A percentile compares a stretch with the other conserved stretches of the same genome.
These are phyloP conservation scores for Aspergillus diversus DNA, from an alignment of 495 filamentous ascomycete species.

Conservation along the genomic window DNA sequence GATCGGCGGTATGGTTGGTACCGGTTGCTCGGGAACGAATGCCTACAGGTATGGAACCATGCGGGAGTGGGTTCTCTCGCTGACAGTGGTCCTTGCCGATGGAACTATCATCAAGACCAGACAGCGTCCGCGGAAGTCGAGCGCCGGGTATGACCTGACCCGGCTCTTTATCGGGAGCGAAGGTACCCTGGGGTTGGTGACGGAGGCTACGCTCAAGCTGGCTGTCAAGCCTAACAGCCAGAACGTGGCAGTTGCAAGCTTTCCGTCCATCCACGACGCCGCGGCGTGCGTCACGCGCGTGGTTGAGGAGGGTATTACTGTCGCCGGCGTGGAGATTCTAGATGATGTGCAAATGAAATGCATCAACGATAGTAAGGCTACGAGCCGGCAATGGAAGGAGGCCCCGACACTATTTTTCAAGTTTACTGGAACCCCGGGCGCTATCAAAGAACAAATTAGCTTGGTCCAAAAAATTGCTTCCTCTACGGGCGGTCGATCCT, in stretches of 20 bases:
- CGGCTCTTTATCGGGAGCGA: conserved; percentile 66
- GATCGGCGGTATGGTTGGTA: conserved; percentile 72
- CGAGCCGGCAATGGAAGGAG: conserved; percentile 60
- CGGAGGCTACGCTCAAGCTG: conserved; percentile 65
- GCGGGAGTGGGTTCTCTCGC: conserved; percentile 67
- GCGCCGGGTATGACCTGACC: conserved; percentile 68
- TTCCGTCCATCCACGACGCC: conserved; percentile 57
- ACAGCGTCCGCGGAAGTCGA: conserved; percentile 67
- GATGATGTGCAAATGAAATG: conserved; percentile 70
- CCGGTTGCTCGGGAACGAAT: conserved; percentile 68
- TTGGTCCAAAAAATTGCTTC: conserved; percentile 60
- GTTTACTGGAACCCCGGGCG: conserved; percentile 61
- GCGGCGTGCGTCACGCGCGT: conserved; percentile 63
- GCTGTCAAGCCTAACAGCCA: conserved; percentile 64
- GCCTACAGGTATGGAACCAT: conserved; percentile 71
- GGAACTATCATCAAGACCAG: conserved; percentile 68
- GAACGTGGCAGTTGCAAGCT: conserved; percentile 65
- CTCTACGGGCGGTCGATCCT: conserved; percentile 49
- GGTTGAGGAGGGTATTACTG: conserved; percentile 63
- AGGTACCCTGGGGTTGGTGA: conserved; percentile 67
- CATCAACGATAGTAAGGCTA: conserved; percentile 62
- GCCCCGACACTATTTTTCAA: conserved; percentile 69
- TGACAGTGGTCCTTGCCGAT: conserved; percentile 68
- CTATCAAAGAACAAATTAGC: conserved; percentile 62
- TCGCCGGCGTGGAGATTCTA: conserved; percentile 66